phyloP scores from a whole-genome alignment of 495 filamentous ascomycete species.

The Daldinia concentrica region DNA sequence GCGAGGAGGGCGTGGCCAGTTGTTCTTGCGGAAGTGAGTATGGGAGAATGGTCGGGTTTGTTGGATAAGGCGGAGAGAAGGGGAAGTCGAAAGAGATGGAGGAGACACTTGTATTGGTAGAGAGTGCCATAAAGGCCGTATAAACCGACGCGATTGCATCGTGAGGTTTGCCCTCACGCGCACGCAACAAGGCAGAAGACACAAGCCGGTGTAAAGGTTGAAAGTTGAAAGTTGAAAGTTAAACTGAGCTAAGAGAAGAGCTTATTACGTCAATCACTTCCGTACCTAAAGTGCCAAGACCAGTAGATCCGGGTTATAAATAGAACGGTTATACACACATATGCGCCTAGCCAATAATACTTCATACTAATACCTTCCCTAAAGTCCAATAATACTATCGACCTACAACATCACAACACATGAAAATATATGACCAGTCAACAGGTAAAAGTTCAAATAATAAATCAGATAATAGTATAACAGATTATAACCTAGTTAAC shows the following conservation, averaged over 20 bases:
- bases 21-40: constrained; percentile 22
- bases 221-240: constrained; percentile 1
- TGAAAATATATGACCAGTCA: neutral
- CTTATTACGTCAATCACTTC: neutral
- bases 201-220: neutral
- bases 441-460: neutral
- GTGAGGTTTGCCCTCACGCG: constrained; percentile 1
- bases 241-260: neutral
- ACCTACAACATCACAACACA: neutral
- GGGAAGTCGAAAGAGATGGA: neutral
- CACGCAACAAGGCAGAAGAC: neutral
- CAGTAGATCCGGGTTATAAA: neutral
- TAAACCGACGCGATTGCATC: constrained; percentile 27
- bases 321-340: neutral
- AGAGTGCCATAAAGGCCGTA: constrained; percentile 24
- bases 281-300: neutral
- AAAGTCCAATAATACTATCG: neutral
- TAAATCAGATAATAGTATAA: neutral
- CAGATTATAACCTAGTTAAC: neutral
- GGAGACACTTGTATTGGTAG: constrained; percentile 1
- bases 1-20: constrained; percentile 38
- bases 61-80: constrained; percentile 8
- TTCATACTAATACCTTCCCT: neutral
- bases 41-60: constrained; percentile 41
- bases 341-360: neutral